Evolutionary conservation across 176 grass and related monocot genomes (phyloP), one percentile per base, ranked within the genome.

Genomic region (Triticum dicoccoides): DNA sequence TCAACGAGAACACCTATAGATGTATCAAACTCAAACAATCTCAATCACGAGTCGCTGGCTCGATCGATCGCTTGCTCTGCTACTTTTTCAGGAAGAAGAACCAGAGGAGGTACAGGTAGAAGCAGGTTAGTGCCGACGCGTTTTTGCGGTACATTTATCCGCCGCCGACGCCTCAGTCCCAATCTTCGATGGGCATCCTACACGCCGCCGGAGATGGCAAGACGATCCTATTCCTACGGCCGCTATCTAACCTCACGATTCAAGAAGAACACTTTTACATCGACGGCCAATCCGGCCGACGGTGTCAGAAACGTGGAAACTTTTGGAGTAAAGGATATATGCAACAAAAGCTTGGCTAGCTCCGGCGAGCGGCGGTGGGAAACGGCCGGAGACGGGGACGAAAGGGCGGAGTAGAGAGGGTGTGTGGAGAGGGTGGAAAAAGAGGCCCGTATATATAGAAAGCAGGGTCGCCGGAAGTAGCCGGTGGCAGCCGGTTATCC

Each of bases 31-130:
- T 8, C 61, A 54, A 65, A 65, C 11, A 51, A 42, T 61, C 80
- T 58, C 9, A 66, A 61, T 11, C 33, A 14, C 63, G 24, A 37
- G 5, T 58, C 0, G n/a, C 39, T 1, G 21, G 76, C 33, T 61
- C 70, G 44, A 35, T 76, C 3, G 23, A 20, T 64, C 23, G 14
- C 52, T n/a, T 8, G 32, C 56, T 73, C 86, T 90, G 83, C 73
- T 76, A 76, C 73, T 76, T 76, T 85, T 92, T 92, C 76, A 91
- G 67, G 85, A 97, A 93, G 89, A 97, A 99, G 85, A 99, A 93
- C 94, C 97, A 97, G 73, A 99, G 97, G 83, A 97, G 87, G 85
- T 87, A 94, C 80, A 94, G 92, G 84, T 99, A 94, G 80, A 96
- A 94, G 85, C 94, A 99, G 82, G 97, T 94, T 65, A 96, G 86